Base-by-base conservation (phyloP, 371 early-diverging fungal genomes). In the Choanephora cucurbitarum region DNA sequence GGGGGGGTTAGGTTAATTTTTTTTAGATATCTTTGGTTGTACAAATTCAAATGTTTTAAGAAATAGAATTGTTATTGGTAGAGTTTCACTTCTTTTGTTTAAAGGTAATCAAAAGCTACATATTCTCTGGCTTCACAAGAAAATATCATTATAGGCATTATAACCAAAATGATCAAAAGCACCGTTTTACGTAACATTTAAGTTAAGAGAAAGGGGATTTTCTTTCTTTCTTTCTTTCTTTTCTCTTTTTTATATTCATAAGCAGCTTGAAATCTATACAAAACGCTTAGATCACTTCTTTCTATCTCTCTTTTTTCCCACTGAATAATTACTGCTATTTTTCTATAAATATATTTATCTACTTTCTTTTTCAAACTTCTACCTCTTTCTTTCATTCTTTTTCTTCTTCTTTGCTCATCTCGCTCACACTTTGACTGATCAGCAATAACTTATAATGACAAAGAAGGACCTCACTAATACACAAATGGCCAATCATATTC, bases 41-140 rank as follows among this genome's bases (percentile, higher is more conserved):
- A 63, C 64, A 54, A 53, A 31, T 34, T 54, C 44, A 44, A 52
- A 31, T 19, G 19, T 22, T 17, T 32, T 41, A n/a, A 21, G 37
- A 37, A 10, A 28, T 28, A 24, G 39, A 31, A 21, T 40, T 58
- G 11, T 50, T 63, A 63, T 63, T 63, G 64, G 64, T 51, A 51
- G 58, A 37, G 64, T 63, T 63, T 63, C 64, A 63, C 44, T 53
- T 52, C 21, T 23, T 42, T 53, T 22, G 53, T 46, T 31, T 54
- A 54, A 58, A 45, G 42, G 49, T 40, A 54, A 55, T 54, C 50
- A 51, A 52, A 51, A 52, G 49, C 54, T 54, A 58, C 51, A 63
- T 54, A 58, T 49, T 28, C 28, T 28, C 7, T 28, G 28, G 28
- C 28, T 28, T 28, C 37, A 32, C 22, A 58, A 49, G 6, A n/a